Evolutionary conservation across 1,139 yeast genomes (phyloP).

Genomic region (Pneumocystis canis): DNA sequence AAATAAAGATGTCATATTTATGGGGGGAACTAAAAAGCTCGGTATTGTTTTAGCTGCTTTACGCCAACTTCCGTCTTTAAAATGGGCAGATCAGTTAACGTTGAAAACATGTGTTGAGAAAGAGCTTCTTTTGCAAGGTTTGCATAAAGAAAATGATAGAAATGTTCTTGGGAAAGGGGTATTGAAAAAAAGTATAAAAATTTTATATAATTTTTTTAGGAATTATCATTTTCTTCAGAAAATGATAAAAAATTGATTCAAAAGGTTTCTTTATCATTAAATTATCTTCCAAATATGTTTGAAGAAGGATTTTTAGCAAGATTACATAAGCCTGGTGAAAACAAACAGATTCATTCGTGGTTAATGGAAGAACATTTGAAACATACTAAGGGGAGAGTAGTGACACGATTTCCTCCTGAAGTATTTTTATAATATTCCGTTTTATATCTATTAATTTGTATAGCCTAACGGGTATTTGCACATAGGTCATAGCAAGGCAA

Average conservation of each 20-base stretch:
- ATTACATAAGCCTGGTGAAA: slow-evolving; percentile 87
- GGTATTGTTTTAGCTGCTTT: not conserved
- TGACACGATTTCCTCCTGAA: slow-evolving; percentile 95
- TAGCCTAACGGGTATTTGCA: slow-evolving; percentile 85
- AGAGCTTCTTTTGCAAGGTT: not conserved
- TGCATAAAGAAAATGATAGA: not conserved
- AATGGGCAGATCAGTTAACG: not conserved
- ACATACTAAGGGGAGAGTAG: slow-evolving; percentile 66
- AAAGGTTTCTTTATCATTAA: slow-evolving; percentile 22
- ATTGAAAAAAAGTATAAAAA: not conserved
- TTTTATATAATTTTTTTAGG: not conserved
- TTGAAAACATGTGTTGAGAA: not conserved
- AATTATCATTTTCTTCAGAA: not conserved
- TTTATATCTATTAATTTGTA: not conserved
- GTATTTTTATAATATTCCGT: not conserved
- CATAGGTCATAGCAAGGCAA: slow-evolving; percentile 96
- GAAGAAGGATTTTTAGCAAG: slow-evolving; percentile 92
- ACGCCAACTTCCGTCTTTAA: not conserved
- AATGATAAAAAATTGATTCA: not conserved
- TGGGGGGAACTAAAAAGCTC: not conserved
- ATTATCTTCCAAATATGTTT: slow-evolving; percentile 57
- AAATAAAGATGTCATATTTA: not conserved
- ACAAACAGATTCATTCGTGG: slow-evolving; percentile 79
- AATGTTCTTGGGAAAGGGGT: not conserved
- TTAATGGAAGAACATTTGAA: slow-evolving; percentile 64